phyloP scores from a whole-genome alignment of 1,284 basidiomycete genomes.

The Ceratobasidium sp. region DNA sequence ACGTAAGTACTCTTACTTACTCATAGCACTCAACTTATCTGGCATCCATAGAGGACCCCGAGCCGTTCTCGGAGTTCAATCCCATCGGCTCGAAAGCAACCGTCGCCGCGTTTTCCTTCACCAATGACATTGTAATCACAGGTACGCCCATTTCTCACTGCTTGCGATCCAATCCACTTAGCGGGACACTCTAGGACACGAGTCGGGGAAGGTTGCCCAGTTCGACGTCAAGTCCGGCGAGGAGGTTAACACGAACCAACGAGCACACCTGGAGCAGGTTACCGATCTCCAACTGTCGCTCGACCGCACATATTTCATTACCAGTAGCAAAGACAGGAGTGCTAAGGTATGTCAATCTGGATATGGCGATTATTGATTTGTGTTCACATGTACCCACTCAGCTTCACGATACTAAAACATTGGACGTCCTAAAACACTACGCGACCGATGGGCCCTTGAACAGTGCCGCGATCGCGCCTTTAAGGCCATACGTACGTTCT shows the following conservation, averaged over 20 bases:
- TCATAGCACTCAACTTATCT: neutral
- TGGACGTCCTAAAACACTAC: constrained; percentile 94
- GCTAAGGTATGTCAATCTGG: constrained; percentile 75
- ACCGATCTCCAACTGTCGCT: constrained; percentile 94
- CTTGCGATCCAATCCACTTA: neutral
- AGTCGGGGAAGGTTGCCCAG: constrained; percentile 93
- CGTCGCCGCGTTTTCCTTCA: constrained; percentile 91
- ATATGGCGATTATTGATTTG: neutral
- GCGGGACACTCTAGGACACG: constrained; percentile 68
- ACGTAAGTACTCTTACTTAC: constrained; percentile 65
- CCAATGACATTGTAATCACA: constrained; percentile 86
- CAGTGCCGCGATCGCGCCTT: constrained; percentile 89
- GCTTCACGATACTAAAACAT: constrained; percentile 91
- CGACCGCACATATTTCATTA: constrained; percentile 96
- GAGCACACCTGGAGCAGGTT: constrained; percentile 85
- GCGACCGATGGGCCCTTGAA: constrained; percentile 96
- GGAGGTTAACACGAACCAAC: constrained; percentile 83
- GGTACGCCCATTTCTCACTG: constrained; percentile 55
- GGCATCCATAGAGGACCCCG: constrained; percentile 71
- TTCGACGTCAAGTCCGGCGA: constrained; percentile 93
- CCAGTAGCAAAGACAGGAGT: constrained; percentile 96
- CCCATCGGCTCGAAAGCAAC: constrained; percentile 96
- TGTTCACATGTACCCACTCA: constrained; percentile 54
- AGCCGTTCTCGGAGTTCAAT: constrained; percentile 84
- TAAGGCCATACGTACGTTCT: constrained; percentile 81